Percentiles rank a stretch among this genome's conserved stretches.
phyloP scores from a whole-genome alignment of 345 rosid species.

The Theobroma cacao region DNA sequence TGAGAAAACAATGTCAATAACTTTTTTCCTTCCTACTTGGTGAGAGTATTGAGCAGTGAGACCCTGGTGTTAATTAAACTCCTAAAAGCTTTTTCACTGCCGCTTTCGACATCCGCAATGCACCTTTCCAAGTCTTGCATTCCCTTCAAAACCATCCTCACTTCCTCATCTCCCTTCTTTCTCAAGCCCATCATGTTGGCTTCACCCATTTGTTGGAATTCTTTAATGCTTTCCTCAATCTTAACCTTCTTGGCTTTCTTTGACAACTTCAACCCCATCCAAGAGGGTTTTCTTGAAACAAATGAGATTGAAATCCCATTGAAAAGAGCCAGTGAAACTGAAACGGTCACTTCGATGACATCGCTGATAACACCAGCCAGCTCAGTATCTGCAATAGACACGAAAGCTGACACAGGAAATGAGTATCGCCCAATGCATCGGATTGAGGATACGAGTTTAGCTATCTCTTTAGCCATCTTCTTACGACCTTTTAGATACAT shows the following conservation, averaged over 20 bases:
- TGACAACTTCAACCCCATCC: conserved; percentile 25
- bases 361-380: conserved; percentile 29
- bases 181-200: conserved; percentile 42
- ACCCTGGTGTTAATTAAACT: conserved; percentile 55
- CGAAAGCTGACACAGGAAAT: conserved; percentile 10
- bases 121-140: conserved; percentile 44
- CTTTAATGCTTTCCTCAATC: conserved; percentile 36
- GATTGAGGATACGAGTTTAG: conserved; percentile 27
- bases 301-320: conserved; percentile 33
- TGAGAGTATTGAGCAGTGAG: conserved; percentile 52
- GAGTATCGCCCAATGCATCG: conserved; percentile 18
- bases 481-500: conserved; percentile 33
- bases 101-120: conserved; percentile 33
- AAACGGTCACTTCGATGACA: conserved; percentile 33
- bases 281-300: conserved; percentile 23
- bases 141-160: conserved; percentile 34
- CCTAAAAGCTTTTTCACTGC: conserved; percentile 45
- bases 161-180: conserved; percentile 47
- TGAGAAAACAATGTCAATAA: not conserved
- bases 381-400: conserved; percentile 27
- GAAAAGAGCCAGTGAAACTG: conserved; percentile 44
- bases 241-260: conserved; percentile 27
- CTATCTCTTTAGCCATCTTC: conserved; percentile 41
- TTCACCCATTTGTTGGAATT: conserved; percentile 31
- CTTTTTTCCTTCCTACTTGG: conserved; percentile 17